Evolutionary conservation across 2,329 filamentous ascomycete species (phyloP).

Genomic region (Ascochyta koolunga): DNA sequence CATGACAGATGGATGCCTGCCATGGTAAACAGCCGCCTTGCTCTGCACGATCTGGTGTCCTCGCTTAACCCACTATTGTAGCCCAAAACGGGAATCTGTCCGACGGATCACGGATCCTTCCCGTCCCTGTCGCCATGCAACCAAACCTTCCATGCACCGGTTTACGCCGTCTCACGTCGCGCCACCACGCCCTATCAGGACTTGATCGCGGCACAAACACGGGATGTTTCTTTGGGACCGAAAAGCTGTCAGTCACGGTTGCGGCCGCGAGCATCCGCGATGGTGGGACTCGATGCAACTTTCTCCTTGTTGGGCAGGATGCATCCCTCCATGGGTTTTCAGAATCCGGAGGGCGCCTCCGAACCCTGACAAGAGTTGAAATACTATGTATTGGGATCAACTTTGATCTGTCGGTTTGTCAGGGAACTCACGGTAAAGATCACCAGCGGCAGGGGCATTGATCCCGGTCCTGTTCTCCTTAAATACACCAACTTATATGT

Average conservation of each 20-base stretch:
- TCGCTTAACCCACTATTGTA: not conserved
- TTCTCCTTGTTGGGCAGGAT: not conserved
- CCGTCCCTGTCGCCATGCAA: constrained; percentile 16
- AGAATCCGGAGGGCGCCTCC: not conserved
- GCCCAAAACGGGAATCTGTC: not conserved
- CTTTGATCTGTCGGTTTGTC: not conserved
- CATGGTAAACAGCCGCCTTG: not conserved
- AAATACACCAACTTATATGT: not conserved
- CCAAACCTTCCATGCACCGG: constrained; percentile 3
- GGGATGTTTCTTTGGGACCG: constrained; percentile 5
- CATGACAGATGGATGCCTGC: constrained; percentile 5
- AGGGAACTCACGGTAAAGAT: constrained; percentile 6
- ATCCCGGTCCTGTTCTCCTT: not conserved
- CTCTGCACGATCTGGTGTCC: not conserved
- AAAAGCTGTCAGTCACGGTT: constrained; percentile 4
- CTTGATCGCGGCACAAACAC: not conserved
- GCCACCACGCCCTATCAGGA: not conserved
- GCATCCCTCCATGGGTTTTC: not conserved
- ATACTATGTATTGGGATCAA: constrained; percentile 14
- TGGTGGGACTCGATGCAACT: constrained; percentile 1
- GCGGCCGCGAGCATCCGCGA: constrained; percentile 5
- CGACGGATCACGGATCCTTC: constrained; percentile 14
- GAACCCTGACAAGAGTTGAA: not conserved
- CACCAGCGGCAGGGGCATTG: constrained; percentile 1
- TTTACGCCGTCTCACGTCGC: constrained; percentile 3